Conservation (phyloP, 148 eudicot genomes). For the Vaccinium corymbosum region DNA sequence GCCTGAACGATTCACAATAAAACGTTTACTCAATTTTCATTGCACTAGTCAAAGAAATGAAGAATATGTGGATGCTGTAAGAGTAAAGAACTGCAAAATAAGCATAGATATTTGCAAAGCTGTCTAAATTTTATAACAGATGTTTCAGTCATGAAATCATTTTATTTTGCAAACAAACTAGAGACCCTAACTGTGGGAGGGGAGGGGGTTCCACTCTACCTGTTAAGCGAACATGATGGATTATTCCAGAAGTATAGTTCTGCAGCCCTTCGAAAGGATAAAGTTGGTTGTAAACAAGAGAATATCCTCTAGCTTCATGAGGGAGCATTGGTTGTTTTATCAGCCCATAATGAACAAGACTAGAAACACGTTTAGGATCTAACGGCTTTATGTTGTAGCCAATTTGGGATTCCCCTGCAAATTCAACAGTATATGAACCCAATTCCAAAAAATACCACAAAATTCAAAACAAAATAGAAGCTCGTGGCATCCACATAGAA, state of each 20-base stretch:
- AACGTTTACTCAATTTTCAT: not conserved
- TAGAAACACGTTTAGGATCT: constrained; percentile 61
- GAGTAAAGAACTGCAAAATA: not conserved
- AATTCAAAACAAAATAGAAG: constrained; percentile 7
- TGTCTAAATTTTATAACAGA: not conserved
- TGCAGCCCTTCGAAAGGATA: constrained; percentile 89
- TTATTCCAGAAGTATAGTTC: constrained; percentile 96
- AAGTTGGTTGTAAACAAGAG: constrained; percentile 81
- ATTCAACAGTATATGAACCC: constrained; percentile 11
- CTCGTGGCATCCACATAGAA: constrained; percentile 2
- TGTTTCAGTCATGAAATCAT: not conserved
- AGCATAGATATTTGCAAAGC: not conserved
- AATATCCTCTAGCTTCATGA: constrained; percentile 64
- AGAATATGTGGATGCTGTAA: constrained; percentile 7
- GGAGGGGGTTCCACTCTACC: constrained; percentile 32
- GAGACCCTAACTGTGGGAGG: not conserved
- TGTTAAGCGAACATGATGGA: constrained; percentile 88
- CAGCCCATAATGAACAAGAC: constrained; percentile 73
- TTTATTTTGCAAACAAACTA: not conserved
- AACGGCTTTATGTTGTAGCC: constrained; percentile 66
- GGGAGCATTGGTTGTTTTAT: constrained; percentile 29
- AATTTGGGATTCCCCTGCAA: constrained; percentile 92
- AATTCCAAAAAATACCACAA: not conserved
- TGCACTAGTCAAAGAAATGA: not conserved
- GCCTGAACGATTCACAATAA: not conserved